Base-by-base conservation (phyloP, 371 early-diverging fungal species). In the Mortierella sp. region DNA sequence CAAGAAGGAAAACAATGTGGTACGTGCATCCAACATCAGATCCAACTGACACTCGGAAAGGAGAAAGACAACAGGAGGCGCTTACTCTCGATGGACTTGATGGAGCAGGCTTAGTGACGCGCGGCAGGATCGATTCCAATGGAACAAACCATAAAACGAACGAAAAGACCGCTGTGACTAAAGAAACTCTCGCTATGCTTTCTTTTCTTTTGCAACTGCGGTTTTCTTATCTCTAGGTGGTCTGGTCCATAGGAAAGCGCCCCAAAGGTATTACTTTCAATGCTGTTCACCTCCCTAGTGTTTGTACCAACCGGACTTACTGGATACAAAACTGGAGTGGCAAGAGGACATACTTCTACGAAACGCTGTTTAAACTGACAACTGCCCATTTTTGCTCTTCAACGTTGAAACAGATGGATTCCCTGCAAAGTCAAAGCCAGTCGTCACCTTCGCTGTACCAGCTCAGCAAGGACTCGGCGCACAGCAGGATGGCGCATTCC, bases 1-100 rank as follows among this genome's bases (percentile, higher is more conserved):
- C 74, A 88, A 77, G 48, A 88, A 88, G 79, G 90, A 90, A 2
- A 90, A 90, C 37, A 76, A 79, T 48, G 40, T 26, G 77, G 69
- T 87, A 73, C 40, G 78, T 70, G 59, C 54, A 28, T 72, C 64
- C 44, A 54, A 5, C 46, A 21, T 50, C 28, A 24, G 26, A 54
- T 37, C 43, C 72, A 53, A 72, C 53, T 24, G 46, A 24, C 48
- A 37, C 43, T 19, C 24, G 21, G 46, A 46, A 34, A 64, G 48
- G 28, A 14, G 6, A 1, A 13, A 34, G n/a, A 6, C 3, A 53
- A 10, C 24, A 34, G 21, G 34, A 34, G 40, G 67, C 40, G 67
- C 24, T 21, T 21, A 64, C 10, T 21, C 40, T 14, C 9, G 37
- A 64, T 79, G 75, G 80, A 75, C 70, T 67, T 26, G 57, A 51